Evolutionary conservation across 257 asterid species (phyloP), one percentile per base, ranked within the genome.

Genomic region (Datura wrightii): DNA sequence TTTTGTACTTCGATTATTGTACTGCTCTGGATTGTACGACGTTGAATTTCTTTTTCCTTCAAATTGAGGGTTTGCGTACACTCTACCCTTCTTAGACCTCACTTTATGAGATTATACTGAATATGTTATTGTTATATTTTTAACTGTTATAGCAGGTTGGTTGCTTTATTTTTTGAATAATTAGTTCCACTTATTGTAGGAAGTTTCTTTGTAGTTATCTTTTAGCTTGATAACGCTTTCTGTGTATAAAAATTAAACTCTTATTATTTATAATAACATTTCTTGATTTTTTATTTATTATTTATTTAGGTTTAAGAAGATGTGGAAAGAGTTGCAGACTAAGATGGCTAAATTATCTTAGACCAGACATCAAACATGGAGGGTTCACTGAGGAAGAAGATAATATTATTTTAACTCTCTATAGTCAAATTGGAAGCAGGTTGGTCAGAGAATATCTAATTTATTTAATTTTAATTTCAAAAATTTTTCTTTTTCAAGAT

Each of bases 321-420:
- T 94, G 98, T 4, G 97, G 98, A 0, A 94, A 94, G 88, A 94
- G 98, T 53, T 94, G 97, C 70, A 89, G 97, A 4, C 87, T 94
- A 41, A 90, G 97, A 86, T 94, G 97, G 97, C 91, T 94, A 1
- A 94, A 94, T 87, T 94, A 94, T 78, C 95, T 94, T 0, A 54
- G 97, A 52, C 98, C 98, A 14, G 87, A 90, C 83, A 92, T 92
- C 85, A 92, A 90, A 66, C 98, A 93, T 58, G 97, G 97, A 31
- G 92, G 92, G 6, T 94, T 92, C 18, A 90, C 94, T 62, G 87
- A 90, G 6, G 93, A 92, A 82, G 97, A 94, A 92, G 95, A 92
- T 39, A 67, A 82, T 54, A 42, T 87, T 84, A 93, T 94, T 9
- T 42, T 92, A 46, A 78, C 89, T 39, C 91, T 94, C 67, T 91